Evolutionary conservation across 2,329 filamentous ascomycete species (phyloP).

Genomic region (Fusarium sp.): DNA sequence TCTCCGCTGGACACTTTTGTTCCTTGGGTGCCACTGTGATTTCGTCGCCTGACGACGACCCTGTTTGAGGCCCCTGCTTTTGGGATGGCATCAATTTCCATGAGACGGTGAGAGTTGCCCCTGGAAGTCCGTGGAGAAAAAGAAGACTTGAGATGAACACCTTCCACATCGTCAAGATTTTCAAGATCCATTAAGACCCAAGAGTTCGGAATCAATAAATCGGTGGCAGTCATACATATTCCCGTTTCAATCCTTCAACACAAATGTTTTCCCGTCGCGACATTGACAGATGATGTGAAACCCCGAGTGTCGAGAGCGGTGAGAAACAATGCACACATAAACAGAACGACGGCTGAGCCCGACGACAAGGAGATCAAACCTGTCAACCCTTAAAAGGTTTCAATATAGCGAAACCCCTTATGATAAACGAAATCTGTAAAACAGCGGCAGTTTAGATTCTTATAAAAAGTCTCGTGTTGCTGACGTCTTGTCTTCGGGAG

Average conservation of each 20-base stretch:
- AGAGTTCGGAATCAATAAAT: neutral
- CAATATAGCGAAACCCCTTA: neutral
- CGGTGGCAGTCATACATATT: neutral
- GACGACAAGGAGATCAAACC: constrained; percentile 1
- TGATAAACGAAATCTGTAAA: neutral
- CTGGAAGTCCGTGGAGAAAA: neutral
- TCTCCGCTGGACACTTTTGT: constrained; percentile 27
- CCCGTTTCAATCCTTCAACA: neutral
- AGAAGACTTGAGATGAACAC: neutral
- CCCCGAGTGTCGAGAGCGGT: neutral
- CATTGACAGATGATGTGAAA: neutral
- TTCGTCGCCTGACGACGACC: constrained; percentile 2
- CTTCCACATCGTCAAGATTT: neutral
- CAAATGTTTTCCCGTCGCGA: neutral
- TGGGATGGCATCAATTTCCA: constrained; percentile 5
- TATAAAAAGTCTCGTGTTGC: constrained; percentile 14
- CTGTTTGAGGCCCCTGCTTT: constrained; percentile 24
- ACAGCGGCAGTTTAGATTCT: neutral
- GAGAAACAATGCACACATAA: neutral
- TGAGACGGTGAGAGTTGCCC: constrained; percentile 7
- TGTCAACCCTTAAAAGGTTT: constrained; percentile 1
- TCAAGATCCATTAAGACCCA: neutral
- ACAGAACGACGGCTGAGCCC: neutral
- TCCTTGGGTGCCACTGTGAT: neutral
- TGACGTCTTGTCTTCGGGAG: neutral